A percentile compares a stretch with the other conserved stretches of the same genome.
Conservation (phyloP, 2,329 filamentous ascomycete species). For the Graphium sp. region DNA sequence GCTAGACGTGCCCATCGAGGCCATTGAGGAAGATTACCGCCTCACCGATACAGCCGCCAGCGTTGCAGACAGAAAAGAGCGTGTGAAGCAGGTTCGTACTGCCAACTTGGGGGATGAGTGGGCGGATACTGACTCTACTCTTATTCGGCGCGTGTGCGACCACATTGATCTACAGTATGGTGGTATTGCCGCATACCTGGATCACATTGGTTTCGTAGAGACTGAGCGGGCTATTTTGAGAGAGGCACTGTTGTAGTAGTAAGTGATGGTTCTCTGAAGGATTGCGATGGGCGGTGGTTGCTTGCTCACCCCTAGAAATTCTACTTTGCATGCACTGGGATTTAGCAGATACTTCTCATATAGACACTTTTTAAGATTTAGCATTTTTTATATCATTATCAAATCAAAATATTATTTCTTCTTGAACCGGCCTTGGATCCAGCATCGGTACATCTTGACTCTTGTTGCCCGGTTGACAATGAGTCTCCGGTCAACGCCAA, state of each 20-base stretch:
- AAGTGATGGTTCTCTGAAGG: no score
- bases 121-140: conserved; percentile 44
- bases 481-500: conserved; percentile 75
- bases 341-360: no score
- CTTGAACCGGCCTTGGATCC: conserved; percentile 72
- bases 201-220: conserved; percentile 38
- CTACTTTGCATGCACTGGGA: conserved; percentile 14
- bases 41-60: conserved; percentile 46
- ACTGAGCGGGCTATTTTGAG: conserved; percentile 22
- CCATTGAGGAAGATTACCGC: conserved; percentile 56
- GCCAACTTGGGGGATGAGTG: conserved; percentile 64
- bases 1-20: conserved; percentile 35
- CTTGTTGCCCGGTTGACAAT: conserved; percentile 81
- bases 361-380: conserved; percentile 1
- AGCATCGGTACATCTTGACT: conserved; percentile 97
- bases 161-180: conserved; percentile 49
- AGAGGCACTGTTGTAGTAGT: conserved; percentile 16
- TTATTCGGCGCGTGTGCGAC: conserved; percentile 39
- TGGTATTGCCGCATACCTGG: conserved; percentile 48
- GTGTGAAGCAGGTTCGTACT: conserved; percentile 49
- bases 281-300: no score
- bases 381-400: conserved; percentile 4
- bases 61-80: conserved; percentile 39
- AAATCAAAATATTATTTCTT: conserved; percentile 44
- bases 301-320: no score